These are phyloP conservation scores for Myrmaecium sp. DNA, from an alignment of 2,329 filamentous ascomycete species.

Conservation along the genomic window DNA sequence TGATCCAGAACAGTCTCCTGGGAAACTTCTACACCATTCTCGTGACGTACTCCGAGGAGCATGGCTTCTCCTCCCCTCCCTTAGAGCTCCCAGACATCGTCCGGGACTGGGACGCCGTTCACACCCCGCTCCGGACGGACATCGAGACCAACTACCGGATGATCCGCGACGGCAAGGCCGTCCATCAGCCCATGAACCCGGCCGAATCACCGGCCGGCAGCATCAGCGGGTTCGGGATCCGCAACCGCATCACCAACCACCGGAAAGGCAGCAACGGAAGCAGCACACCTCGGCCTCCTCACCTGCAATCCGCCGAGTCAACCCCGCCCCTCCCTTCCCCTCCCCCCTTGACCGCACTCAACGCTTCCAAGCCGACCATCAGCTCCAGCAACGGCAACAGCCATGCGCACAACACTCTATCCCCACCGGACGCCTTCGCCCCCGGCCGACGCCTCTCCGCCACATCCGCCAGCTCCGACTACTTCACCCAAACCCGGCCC, in stretches of 20 bases:
- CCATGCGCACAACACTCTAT: conserved; percentile 1
- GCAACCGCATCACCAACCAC: conserved; percentile 19
- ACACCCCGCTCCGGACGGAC: conserved; percentile 46
- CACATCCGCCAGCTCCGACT: conserved; percentile 15
- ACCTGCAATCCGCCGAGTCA: too few species aligned
- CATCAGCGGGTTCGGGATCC: conserved; percentile 29
- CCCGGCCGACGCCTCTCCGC: conserved; percentile 15
- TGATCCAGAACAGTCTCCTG: conserved; percentile 62
- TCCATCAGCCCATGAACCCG: conserved; percentile 38
- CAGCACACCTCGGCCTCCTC: too few species aligned
- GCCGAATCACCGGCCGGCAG: conserved; percentile 27
- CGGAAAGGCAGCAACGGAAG: conserved; percentile 1
- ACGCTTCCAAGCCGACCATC: conserved; percentile 17
- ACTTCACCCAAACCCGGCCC: conserved; percentile 25
- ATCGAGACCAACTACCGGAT: conserved; percentile 45
- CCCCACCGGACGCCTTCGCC: conserved; percentile 2
- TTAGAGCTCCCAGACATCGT: conserved; percentile 58
- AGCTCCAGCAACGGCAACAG: conserved; percentile 2
- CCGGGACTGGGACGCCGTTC: conserved; percentile 45
- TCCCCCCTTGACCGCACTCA: too few species aligned
- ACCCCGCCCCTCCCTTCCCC: too few species aligned
- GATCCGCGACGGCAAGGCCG: conserved; percentile 49
- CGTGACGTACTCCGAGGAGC: conserved; percentile 53
- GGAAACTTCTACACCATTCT: conserved; percentile 64
- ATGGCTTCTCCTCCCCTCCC: conserved; percentile 53